These are phyloP conservation scores for Talaromyces sp. DNA, from an alignment of 2,329 filamentous ascomycete species.

Conservation along the genomic window DNA sequence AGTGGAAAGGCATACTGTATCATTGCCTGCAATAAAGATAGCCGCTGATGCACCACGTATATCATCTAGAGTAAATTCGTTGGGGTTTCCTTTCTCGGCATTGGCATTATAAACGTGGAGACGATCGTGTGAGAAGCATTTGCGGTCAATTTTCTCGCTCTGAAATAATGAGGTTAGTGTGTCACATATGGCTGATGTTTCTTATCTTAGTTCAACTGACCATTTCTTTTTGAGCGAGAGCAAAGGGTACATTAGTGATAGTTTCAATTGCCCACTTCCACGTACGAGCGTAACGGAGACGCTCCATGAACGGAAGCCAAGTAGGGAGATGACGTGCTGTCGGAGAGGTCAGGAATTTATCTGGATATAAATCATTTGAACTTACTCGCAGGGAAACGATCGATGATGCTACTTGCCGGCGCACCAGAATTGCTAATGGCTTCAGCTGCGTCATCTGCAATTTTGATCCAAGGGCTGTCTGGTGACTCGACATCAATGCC, in stretches of 20 bases:
- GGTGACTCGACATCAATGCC: conserved; percentile 9
- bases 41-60: conserved; percentile 3
- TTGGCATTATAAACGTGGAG: not conserved
- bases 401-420: not conserved
- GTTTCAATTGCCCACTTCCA: conserved; percentile 11
- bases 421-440: conserved; percentile 9
- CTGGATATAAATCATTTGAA: not conserved
- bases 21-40: conserved; percentile 6
- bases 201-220: not conserved
- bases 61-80: conserved; percentile 6
- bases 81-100: conserved; percentile 5
- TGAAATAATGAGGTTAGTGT: not conserved
- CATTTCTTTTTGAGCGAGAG: not conserved
- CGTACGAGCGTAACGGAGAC: conserved; percentile 6
- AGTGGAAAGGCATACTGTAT: not conserved
- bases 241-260: conserved; percentile 5
- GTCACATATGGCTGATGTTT: not conserved
- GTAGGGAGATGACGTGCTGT: conserved; percentile 4
- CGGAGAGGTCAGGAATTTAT: not conserved
- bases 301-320: conserved; percentile 12
- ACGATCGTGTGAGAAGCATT: conserved; percentile 7
- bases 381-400: conserved; percentile 8
- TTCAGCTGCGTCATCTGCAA: conserved; percentile 9
- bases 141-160: conserved; percentile 8
- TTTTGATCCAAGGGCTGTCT: not conserved